Base-by-base conservation (phyloP, 2,329 filamentous ascomycete genomes). In the Leptographium lundbergii region DNA sequence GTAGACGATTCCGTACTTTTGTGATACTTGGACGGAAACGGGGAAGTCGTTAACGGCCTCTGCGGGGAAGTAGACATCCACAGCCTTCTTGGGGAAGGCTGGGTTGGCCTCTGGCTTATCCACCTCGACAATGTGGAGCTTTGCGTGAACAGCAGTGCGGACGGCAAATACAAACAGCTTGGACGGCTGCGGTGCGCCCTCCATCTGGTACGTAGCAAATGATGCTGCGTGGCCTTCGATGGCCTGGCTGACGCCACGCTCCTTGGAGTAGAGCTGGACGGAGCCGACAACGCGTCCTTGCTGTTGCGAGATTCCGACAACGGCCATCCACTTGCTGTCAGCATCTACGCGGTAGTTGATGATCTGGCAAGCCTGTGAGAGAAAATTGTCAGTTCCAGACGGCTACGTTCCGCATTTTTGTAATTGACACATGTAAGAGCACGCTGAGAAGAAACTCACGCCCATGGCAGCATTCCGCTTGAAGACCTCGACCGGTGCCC, bases 281-380 rank as follows among this genome's bases (percentile, higher is more conserved):
- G 89, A 89, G 65, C 94, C 94, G 50, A 95, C 91, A 50, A 99
- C 91, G 62, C 94, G 89, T 60, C 91, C 92, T 71, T 91, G 86
- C 69, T 95, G 88, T 71, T 91, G 89, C 61, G 91, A 91, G 67
- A 99, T 99, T 68, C 94, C 94, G 60, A 99, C 91, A 59, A 96
- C 86, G 34, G 95, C 91, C 86, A 95, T 95, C 94, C 94, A 99
- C 75, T 96, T 96, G 71, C 91, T 90, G 65, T 99, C 92, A 64
- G 86, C 84, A 73, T 92, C 96, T 67, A 95, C 89, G 66, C 92
- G 90, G 77, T 99, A 99, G 78, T 97, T 99, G 82, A 99, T 99
- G 74, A 99, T 99, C 83, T 99, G 94, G 75, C 90, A 95, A 65
- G 87, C 88, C 89, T 95, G 29, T 17, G 13, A 14, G 67, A 14